Evolutionary conservation across 2,329 filamentous ascomycete species (phyloP).

Genomic region (Colletotrichum godetiae): DNA sequence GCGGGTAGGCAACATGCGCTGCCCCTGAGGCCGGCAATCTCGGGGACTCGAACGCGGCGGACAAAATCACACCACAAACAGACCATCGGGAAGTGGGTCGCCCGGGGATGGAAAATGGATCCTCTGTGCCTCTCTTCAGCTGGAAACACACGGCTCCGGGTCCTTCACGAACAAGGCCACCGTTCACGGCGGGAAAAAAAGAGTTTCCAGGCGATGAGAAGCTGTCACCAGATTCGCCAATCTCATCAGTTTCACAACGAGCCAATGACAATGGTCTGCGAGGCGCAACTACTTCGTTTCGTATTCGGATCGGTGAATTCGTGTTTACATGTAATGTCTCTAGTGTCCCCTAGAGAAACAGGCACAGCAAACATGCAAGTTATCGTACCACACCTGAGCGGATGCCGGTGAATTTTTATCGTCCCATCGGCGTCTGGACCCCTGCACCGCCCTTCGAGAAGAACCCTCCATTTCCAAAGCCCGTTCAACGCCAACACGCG

Average conservation of each 20-base stretch:
- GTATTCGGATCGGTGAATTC: conserved; percentile 21
- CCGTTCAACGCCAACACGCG: conserved; percentile 4
- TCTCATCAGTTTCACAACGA: not conserved
- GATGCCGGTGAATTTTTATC: conserved; percentile 31
- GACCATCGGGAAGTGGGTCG: conserved; percentile 33
- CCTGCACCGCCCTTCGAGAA: conserved; percentile 12
- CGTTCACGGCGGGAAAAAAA: not conserved
- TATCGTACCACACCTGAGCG: conserved; percentile 29
- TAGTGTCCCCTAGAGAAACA: not conserved
- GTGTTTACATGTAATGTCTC: not conserved
- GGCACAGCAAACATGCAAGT: conserved; percentile 15
- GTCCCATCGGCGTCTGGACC: conserved; percentile 33
- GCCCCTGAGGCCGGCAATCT: conserved; percentile 29
- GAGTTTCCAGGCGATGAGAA: not conserved
- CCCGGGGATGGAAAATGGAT: conserved; percentile 26
- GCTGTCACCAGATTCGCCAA: conserved; percentile 21
- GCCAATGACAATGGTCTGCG: not conserved
- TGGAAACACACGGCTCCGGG: not conserved
- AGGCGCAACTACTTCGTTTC: not conserved
- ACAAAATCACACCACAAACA: conserved; percentile 34
- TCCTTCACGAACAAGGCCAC: not conserved
- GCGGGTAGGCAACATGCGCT: not conserved
- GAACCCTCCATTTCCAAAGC: conserved; percentile 26
- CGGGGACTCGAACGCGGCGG: conserved; percentile 5
- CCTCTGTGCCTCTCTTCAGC: conserved; percentile 7